These are phyloP conservation scores for Plasmodium gallinaceum DNA, from an alignment of 169 alveolate species.

Conservation along the genomic window DNA sequence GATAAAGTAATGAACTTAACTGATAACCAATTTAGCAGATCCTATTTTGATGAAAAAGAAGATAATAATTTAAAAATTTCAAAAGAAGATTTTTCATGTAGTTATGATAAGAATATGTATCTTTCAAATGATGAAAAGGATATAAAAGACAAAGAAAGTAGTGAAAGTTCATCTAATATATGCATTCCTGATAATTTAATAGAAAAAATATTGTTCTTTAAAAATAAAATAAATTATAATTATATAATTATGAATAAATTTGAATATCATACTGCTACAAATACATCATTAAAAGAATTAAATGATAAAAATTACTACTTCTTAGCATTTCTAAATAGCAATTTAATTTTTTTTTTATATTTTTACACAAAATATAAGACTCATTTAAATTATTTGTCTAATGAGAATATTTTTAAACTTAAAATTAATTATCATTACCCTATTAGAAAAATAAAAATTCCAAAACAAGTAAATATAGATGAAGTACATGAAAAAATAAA, in stretches of 20 bases:
- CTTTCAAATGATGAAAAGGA: background rate
- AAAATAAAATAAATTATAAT: slow-evolving; percentile 57
- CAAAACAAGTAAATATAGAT: slow-evolving; percentile 11
- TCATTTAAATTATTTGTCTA: slow-evolving; percentile 26
- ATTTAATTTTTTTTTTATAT: slow-evolving; percentile 61
- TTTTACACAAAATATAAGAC: slow-evolving; percentile 63
- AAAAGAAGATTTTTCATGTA: background rate
- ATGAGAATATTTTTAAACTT: slow-evolving; percentile 15
- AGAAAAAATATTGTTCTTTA: slow-evolving; percentile 16
- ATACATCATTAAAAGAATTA: slow-evolving; percentile 34
- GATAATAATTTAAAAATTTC: too few species aligned
- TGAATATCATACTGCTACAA: slow-evolving; percentile 26
- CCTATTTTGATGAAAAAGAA: too few species aligned
- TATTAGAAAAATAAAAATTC: slow-evolving; percentile 15
- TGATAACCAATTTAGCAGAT: too few species aligned
- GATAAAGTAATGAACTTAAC: too few species aligned
- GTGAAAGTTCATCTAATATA: slow-evolving; percentile 4
- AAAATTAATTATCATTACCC: slow-evolving; percentile 42
- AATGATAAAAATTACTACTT: slow-evolving; percentile 57
- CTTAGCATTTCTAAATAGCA: slow-evolving; percentile 43
- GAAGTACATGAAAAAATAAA: slow-evolving; percentile 21
- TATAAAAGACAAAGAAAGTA: slow-evolving; percentile 1
- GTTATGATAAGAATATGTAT: background rate
- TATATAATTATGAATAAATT: slow-evolving; percentile 52
- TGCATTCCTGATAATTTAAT: slow-evolving; percentile 3